phyloP scores from a whole-genome alignment of 345 rosid genomes.

The Lepidium aucheri region DNA sequence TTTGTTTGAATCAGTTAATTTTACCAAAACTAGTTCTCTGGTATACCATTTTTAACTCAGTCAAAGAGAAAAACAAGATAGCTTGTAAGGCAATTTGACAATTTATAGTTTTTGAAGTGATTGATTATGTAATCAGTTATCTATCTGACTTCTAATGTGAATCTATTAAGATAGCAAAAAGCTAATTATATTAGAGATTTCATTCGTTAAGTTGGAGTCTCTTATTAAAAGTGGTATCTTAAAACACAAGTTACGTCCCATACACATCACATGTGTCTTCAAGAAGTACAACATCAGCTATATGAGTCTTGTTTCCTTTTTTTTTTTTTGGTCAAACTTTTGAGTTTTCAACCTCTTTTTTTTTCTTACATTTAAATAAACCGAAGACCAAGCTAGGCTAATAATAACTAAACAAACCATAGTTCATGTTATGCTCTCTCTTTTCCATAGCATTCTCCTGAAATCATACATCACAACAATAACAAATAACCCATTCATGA shows the following conservation, averaged over 20 bases:
- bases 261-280: too few relatives aligned
- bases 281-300: too few relatives aligned
- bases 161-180: not conserved
- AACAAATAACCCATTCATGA: not conserved
- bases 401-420: too few relatives aligned
- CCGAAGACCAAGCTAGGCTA: too few relatives aligned
- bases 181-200: not conserved
- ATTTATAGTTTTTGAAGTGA: conserved; percentile 6
- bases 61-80: not conserved
- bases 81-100: conserved; percentile 9
- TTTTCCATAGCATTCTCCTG: not conserved
- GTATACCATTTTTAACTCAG: not conserved
- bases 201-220: too few relatives aligned
- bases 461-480: not conserved
- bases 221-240: too few relatives aligned
- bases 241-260: too few relatives aligned
- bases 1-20: conserved; percentile 13
- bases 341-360: too few relatives aligned
- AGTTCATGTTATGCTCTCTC: too few relatives aligned
- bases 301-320: too few relatives aligned
- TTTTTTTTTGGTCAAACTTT: too few relatives aligned
- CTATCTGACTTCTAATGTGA: not conserved
- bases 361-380: too few relatives aligned
- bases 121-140: not conserved
- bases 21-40: not conserved